Evolutionary conservation across 73 alveolate species (phyloP), one percentile per base, ranked within the genome.

Genomic region (Paramecium pentaurelia): DNA sequence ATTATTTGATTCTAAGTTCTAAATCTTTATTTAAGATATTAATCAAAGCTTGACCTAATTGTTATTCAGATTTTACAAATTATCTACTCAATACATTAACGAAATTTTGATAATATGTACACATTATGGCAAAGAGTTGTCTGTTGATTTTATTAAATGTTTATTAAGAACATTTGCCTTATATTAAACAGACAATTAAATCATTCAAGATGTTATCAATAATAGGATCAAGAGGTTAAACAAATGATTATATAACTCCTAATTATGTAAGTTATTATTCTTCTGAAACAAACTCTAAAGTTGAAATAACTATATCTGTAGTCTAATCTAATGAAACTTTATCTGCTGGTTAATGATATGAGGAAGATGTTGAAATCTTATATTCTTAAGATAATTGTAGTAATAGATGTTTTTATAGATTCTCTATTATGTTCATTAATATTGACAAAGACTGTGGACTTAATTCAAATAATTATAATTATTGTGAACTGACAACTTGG

Each of bases 201-300:
- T 80, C 75, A 30, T 42, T 42, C 10, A 80, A 18, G n/a, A 80
- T 80, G 37, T 18, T 80, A 16, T 80, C 91, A 14, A 80, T 80
- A 4, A 80, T 80, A n/a, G 91, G 28, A 44, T 80, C 77, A 0
- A 80, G 44, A 45, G 91, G 91, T 12, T 8, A 11, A 16, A 80
- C 42, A 47, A 80, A 80, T 6, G 73, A 45, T 14, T 40, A 8
- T 2, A 45, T 47, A n/a, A 42, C 45, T 40, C 42, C 42, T 6
- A 80, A 25, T 32, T 34, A 27, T 5, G 91, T 27, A 6, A 80
- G 58, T 20, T 45, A 11, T 12, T 80, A 18, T 47, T 80, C 91
- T 25, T 80, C 91, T 20, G 71, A 80, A 27, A 80, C 71, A 9
- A 80, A 80, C 44, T 80, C 91, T 20, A 80, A 80, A 27, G 91